phyloP scores from a whole-genome alignment of 305 asterid genomes.

The Plantago lanceolata region DNA sequence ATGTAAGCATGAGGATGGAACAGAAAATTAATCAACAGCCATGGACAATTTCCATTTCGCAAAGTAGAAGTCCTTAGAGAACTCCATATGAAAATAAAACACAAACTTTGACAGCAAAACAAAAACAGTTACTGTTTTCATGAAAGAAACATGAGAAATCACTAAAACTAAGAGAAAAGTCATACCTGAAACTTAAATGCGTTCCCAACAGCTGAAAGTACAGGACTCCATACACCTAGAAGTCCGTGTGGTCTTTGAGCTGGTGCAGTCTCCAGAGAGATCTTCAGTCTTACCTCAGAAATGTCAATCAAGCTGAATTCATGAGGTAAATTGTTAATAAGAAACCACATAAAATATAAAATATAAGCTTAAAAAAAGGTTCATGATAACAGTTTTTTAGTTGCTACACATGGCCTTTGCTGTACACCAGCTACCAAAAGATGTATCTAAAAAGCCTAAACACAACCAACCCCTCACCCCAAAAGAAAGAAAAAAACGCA shows the following conservation, averaged over 20 bases:
- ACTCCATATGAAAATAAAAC: not conserved
- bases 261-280: conserved; percentile 89
- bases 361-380: not conserved
- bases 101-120: not conserved
- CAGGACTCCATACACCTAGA: conserved; percentile 95
- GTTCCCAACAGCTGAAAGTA: conserved; percentile 93
- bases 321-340: conserved; percentile 17
- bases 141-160: conserved; percentile 10
- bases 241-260: conserved; percentile 89
- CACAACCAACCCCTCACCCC: not conserved
- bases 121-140: not conserved
- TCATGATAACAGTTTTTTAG: too few species aligned
- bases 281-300: conserved; percentile 84
- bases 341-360: not conserved
- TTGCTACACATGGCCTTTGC: too few species aligned
- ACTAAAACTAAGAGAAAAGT: conserved; percentile 14
- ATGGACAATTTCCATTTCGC: not conserved
- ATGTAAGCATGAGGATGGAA: not conserved
- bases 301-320: conserved; percentile 86
- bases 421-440: too few species aligned
- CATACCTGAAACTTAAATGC: conserved; percentile 90
- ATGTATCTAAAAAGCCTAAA: too few species aligned
- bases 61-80: not conserved
- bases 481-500: not conserved
- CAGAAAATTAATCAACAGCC: not conserved